These are phyloP conservation scores for Candida gorgasii DNA, from an alignment of 805 yeast genomes.

Conservation along the genomic window DNA sequence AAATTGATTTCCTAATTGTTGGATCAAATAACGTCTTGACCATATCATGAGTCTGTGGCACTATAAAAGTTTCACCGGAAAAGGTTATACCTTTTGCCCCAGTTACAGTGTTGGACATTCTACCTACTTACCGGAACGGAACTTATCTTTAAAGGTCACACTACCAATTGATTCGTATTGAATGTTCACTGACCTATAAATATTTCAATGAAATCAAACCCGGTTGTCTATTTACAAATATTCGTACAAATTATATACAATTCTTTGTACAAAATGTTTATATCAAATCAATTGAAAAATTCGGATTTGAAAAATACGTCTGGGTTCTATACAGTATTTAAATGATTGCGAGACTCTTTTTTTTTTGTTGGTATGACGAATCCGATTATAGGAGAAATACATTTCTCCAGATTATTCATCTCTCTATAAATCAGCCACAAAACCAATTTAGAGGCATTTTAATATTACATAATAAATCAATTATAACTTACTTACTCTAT, in stretches of 20 bases:
- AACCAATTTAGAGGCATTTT: not conserved
- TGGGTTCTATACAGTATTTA: conserved; percentile 1
- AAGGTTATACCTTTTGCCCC: conserved; percentile 47
- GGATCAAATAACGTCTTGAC: conserved; percentile 80
- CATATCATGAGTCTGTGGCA: conserved; percentile 79
- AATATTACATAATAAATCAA: not conserved
- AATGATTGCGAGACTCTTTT: not conserved
- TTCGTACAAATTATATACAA: too few relatives aligned
- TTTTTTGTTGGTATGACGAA: conserved; percentile 3
- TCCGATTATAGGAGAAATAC: not conserved
- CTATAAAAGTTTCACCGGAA: conserved; percentile 44
- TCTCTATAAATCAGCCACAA: not conserved
- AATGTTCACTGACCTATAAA: too few relatives aligned
- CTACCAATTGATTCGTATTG: too few relatives aligned
- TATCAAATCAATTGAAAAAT: conserved; percentile 1
- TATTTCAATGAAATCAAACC: too few relatives aligned
- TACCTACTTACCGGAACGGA: too few relatives aligned
- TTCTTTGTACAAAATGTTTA: too few relatives aligned
- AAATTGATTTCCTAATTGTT: conserved; percentile 61
- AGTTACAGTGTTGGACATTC: conserved; percentile 21
- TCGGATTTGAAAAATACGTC: not conserved
- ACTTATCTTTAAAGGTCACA: too few relatives aligned
- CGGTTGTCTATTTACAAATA: not conserved
- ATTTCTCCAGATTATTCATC: not conserved
- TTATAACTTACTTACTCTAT: not conserved